Base-by-base conservation (phyloP, 352 stramenopile species). In the Globisporangium cystogenes region DNA sequence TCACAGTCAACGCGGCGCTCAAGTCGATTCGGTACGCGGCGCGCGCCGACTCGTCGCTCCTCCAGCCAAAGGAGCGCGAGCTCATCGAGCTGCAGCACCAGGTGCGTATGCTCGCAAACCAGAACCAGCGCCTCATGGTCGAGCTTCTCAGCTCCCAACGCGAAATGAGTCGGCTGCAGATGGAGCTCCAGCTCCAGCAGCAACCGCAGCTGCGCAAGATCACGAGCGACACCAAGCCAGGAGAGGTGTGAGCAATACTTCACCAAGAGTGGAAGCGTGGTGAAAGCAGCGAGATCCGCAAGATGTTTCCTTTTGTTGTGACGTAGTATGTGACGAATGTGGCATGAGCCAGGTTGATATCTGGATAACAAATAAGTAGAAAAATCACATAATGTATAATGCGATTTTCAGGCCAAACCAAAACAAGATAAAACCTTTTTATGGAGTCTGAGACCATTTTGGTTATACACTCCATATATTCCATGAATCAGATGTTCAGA, bases 1-100 rank as follows among this genome's bases (percentile, higher is more conserved):
- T 86, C 60, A 90, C 76, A 37, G 78, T 90, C 18, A 90, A 91
- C 49, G 82, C 82, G 7, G 78, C 77, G 11, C 71, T 93, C 31
- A 83, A 83, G 50, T 93, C 82, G 10, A 90, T 90, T 46, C 67
- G 73, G 33, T 71, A 78, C 15, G 62, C 73, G 10, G 40, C 61
- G 27, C 67, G 68, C 0, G 42, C 51, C 8, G 69, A 73, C 24
- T 53, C 64, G 29, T 65, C 56, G 3, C 24, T 49, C 0, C 51
- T 69, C 18, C 51, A 70, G 24, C 57, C 70, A 5, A 66, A 55
- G n/a, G 67, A 75, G 21, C 57, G 64, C 26, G 65, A 76, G 20
- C 46, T 79, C 8, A 48, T 64, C 46, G 72, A 86, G 50, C 55
- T 83, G 42, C 73, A 87, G 55, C 62, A 82, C 27, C 75, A 88